Conservation (phyloP, 768 basidiomycete genomes). For the Rossbeevera mucosa region DNA sequence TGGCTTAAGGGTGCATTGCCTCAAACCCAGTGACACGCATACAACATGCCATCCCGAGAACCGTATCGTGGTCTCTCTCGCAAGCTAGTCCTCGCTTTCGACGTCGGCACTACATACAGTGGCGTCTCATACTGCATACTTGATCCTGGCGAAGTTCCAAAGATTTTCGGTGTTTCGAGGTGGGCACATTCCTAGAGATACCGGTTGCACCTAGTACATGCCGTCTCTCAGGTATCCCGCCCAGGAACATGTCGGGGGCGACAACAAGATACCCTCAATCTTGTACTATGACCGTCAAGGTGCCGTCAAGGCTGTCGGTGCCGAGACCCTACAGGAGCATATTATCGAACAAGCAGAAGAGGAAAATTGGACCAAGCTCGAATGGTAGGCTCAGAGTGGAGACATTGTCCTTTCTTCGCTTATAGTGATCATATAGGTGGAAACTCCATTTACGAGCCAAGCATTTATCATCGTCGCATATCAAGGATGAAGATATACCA, state of each 20-base stretch:
- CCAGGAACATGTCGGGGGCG: conserved; percentile 41
- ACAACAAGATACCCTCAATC: conserved; percentile 47
- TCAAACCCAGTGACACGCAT: too few relatives aligned
- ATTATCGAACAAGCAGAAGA: conserved; percentile 38
- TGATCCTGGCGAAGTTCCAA: conserved; percentile 33
- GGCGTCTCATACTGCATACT: conserved; percentile 37
- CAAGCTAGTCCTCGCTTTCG: conserved; percentile 40
- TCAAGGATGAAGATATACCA: conserved; percentile 18
- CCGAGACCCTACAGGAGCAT: conserved; percentile 36
- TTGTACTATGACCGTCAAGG: conserved; percentile 44
- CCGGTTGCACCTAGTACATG: not conserved
- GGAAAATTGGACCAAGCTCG: conserved; percentile 34
- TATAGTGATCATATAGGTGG: conserved; percentile 19
- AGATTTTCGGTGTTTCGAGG: conserved; percentile 27
- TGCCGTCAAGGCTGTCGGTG: conserved; percentile 38
- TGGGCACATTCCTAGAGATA: not conserved
- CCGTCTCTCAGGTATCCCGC: conserved; percentile 39
- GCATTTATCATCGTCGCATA: conserved; percentile 20
- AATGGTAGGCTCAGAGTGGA: conserved; percentile 29
- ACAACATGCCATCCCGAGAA: conserved; percentile 25
- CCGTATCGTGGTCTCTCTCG: conserved; percentile 36
- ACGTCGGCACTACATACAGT: conserved; percentile 18
- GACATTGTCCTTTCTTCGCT: not conserved
- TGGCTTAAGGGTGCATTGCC: not conserved
- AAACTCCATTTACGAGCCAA: conserved; percentile 35